Conservation (phyloP, 176 grass and related monocot species). For the Rhynchospora pubera region DNA sequence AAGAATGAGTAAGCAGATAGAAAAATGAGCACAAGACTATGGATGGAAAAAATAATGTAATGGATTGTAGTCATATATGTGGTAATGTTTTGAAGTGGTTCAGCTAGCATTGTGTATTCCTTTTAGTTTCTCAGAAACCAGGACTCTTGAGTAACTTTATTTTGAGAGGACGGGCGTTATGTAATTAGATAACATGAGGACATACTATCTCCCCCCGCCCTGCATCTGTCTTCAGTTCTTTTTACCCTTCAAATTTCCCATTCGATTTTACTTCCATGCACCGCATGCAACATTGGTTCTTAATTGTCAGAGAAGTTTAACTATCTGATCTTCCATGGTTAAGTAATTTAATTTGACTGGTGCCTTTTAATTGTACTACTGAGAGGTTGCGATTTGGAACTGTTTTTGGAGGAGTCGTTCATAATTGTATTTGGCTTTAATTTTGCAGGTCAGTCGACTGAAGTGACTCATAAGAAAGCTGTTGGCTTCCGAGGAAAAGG, state of each 20-base stretch:
- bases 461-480: slow-evolving; percentile 64
- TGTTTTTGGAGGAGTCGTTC: background rate
- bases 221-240: background rate
- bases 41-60: too few species aligned
- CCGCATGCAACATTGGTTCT: background rate
- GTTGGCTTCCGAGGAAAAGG: slow-evolving; percentile 56
- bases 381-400: background rate
- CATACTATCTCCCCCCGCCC: background rate
- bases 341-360: background rate
- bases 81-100: background rate
- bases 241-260: background rate
- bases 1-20: background rate
- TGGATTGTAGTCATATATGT: background rate
- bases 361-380: background rate
- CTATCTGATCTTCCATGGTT: background rate
- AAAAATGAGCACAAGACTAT: background rate
- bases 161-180: background rate
- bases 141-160: background rate
- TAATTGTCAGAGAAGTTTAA: background rate
- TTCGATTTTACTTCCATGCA: background rate
- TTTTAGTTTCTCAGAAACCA: background rate
- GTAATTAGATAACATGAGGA: background rate
- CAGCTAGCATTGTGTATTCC: background rate
- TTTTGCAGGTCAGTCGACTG: slow-evolving; percentile 29
- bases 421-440: background rate